phyloP scores from a whole-genome alignment of 2,329 filamentous ascomycete species.

The Neophaeococcomyces aloes region DNA sequence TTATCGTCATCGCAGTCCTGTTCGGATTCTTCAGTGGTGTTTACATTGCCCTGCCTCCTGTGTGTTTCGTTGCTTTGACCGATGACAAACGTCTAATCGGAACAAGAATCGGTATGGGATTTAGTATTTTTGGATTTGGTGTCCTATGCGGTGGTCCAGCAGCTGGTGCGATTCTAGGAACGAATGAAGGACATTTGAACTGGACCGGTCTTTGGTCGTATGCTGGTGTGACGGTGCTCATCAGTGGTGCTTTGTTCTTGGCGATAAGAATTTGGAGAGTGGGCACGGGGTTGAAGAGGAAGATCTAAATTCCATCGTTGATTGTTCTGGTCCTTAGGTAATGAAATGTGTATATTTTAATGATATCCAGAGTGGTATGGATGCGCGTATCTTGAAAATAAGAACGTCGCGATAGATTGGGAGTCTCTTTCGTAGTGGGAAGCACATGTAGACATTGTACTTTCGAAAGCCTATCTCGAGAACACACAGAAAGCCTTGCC shows the following conservation, averaged over 20 bases:
- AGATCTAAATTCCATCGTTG: constrained; percentile 5
- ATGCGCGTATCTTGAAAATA: too few relatives aligned
- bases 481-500: too few relatives aligned
- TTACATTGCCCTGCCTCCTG: constrained; percentile 16
- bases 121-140: constrained; percentile 10
- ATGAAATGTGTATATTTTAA: too few relatives aligned
- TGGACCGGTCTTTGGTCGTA: constrained; percentile 14
- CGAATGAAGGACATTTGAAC: constrained; percentile 3
- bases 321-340: too few relatives aligned
- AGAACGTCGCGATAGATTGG: too few relatives aligned
- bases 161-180: constrained; percentile 9
- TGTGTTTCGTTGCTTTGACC: constrained; percentile 16
- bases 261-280: constrained; percentile 5
- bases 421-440: too few relatives aligned
- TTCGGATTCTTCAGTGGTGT: constrained; percentile 21
- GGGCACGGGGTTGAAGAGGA: constrained; percentile 9
- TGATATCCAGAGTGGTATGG: too few relatives aligned
- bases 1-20: constrained; percentile 19
- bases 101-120: constrained; percentile 15
- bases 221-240: constrained; percentile 8
- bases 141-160: constrained; percentile 11
- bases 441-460: too few relatives aligned
- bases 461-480: too few relatives aligned
- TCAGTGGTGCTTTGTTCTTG: constrained; percentile 4
- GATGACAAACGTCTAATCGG: constrained; percentile 16